Percentiles rank a stretch among this genome's conserved stretches.
Evolutionary conservation across 1,284 basidiomycete genomes (phyloP).

Genomic region (Apiotrichum mycotoxinovorans): DNA sequence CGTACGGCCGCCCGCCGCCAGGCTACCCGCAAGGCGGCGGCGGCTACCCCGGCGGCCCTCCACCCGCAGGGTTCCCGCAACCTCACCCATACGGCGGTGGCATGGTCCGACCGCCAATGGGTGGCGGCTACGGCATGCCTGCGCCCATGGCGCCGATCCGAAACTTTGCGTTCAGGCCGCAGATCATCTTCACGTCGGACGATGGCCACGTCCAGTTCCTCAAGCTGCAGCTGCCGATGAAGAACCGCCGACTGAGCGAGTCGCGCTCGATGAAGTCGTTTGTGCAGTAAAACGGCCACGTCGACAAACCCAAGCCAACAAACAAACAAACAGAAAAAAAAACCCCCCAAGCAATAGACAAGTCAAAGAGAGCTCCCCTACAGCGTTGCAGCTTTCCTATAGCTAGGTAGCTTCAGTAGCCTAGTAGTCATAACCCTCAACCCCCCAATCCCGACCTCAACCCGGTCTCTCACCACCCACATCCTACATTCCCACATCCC

Average conservation of each 20-base stretch:
- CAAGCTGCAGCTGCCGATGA: conserved; percentile 34
- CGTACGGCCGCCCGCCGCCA: conserved; percentile 9
- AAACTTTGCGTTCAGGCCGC: conserved; percentile 31
- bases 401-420: too few species aligned
- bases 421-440: too few species aligned
- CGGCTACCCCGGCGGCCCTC: conserved; percentile 7
- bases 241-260: conserved; percentile 8
- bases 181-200: conserved; percentile 48
- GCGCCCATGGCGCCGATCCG: conserved; percentile 25
- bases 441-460: too few species aligned
- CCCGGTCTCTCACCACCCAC: background rate
- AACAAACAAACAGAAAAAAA: too few species aligned
- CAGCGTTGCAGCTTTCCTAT: too few species aligned
- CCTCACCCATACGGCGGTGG: conserved; percentile 11
- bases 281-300: background rate
- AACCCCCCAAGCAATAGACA: too few species aligned
- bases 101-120: conserved; percentile 7
- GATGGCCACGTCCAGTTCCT: conserved; percentile 50
- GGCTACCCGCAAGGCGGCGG: conserved; percentile 1
- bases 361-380: too few species aligned
- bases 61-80: conserved; percentile 1
- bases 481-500: background rate
- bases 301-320: too few species aligned
- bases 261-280: conserved; percentile 7
- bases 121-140: conserved; percentile 4